These are phyloP conservation scores for Heliamphora pulchella DNA, from an alignment of 179 eudicot species.

Conservation along the genomic window DNA sequence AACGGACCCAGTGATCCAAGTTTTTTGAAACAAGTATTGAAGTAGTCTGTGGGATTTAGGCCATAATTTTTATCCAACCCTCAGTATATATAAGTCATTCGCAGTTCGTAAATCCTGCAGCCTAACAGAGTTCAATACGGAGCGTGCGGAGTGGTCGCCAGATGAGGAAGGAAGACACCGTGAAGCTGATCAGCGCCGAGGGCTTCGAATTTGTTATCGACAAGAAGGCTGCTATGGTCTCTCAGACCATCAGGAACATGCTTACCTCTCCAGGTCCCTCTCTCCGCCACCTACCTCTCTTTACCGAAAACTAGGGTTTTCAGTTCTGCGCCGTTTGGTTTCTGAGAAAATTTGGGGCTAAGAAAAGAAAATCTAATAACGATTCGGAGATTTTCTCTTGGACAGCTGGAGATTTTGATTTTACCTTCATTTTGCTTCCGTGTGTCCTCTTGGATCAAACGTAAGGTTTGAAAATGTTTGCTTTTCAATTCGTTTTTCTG, in stretches of 20 bases:
- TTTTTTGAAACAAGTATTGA: too few species aligned
- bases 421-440: background rate
- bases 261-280: slow-evolving; percentile 80
- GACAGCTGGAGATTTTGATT: background rate
- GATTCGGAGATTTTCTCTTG: background rate
- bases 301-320: slow-evolving; percentile 23
- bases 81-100: too few species aligned
- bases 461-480: too few species aligned
- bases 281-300: slow-evolving; percentile 9
- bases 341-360: background rate
- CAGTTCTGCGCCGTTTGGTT: background rate
- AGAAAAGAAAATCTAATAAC: background rate
- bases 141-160: background rate
- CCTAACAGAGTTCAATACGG: too few species aligned
- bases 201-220: slow-evolving; percentile 81
- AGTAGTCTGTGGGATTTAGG: too few species aligned
- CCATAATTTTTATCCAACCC: too few species aligned
- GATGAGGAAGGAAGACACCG: slow-evolving; percentile 73
- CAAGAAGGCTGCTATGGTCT: slow-evolving; percentile 88
- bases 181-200: slow-evolving; percentile 79
- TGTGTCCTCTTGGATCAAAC: background rate
- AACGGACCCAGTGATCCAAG: too few species aligned
- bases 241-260: slow-evolving; percentile 87
- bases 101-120: too few species aligned
- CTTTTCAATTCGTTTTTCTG: background rate